phyloP scores from a whole-genome alignment of 1,284 basidiomycete species.

The Pseudozyma thailandica region DNA sequence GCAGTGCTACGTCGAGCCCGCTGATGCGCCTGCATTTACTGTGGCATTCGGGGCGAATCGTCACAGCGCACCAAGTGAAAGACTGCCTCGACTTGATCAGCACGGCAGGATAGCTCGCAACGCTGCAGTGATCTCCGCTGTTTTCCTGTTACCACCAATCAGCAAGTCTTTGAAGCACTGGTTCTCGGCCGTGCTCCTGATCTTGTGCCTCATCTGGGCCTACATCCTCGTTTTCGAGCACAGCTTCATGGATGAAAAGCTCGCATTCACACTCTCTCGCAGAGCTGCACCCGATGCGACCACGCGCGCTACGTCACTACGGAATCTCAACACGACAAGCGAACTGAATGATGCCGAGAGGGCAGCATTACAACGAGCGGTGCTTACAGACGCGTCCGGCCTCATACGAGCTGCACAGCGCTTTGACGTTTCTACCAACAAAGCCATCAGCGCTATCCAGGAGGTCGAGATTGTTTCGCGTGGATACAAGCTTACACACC shows the following conservation, averaged over 20 bases:
- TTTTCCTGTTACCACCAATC: conserved; percentile 29
- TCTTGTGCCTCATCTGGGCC: conserved; percentile 28
- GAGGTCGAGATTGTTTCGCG: conserved; percentile 66
- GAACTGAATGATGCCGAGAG: conserved; percentile 16
- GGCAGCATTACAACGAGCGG: conserved; percentile 17
- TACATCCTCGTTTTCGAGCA: conserved; percentile 29
- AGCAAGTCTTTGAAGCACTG: conserved; percentile 30
- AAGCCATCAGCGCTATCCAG: conserved; percentile 62
- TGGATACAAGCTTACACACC: conserved; percentile 62
- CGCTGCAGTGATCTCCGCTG: conserved; percentile 16
- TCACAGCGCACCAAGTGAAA: neutral
- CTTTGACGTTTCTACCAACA: conserved; percentile 58
- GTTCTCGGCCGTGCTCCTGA: conserved; percentile 23
- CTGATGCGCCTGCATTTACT: conserved; percentile 11
- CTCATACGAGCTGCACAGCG: conserved; percentile 52
- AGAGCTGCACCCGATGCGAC: neutral
- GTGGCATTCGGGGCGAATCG: neutral
- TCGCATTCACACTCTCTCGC: conserved; percentile 33
- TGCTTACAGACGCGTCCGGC: conserved; percentile 13
- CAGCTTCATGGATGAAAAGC: conserved; percentile 23
- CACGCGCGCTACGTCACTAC: conserved; percentile 14
- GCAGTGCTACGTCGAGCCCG: conserved; percentile 20
- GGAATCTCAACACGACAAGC: conserved; percentile 5
- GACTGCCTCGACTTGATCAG: conserved; percentile 26
- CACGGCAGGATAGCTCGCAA: conserved; percentile 28